Conservation (phyloP, 495 filamentous ascomycete genomes). For the Aspergillus diversus region DNA sequence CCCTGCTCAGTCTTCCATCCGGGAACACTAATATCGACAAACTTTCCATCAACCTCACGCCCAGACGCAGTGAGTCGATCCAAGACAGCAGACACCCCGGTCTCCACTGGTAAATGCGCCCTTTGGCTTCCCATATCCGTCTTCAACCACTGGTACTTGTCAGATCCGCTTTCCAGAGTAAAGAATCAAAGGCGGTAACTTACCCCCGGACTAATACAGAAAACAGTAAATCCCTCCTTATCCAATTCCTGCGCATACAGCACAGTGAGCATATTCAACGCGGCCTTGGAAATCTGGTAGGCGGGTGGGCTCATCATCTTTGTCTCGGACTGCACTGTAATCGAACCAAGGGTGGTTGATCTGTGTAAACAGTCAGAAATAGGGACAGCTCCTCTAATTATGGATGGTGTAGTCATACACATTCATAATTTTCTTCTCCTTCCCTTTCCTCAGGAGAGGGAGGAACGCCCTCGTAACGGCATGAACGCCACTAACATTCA, state of each 20-base stretch:
- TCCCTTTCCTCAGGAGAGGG: slow-evolving; percentile 47
- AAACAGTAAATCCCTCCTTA: slow-evolving; percentile 46
- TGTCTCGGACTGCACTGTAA: slow-evolving; percentile 29
- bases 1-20: slow-evolving; percentile 15
- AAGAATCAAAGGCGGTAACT: slow-evolving; percentile 18
- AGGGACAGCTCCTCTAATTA: not conserved
- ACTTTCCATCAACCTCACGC: slow-evolving; percentile 37
- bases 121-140: slow-evolving; percentile 34
- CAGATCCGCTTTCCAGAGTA: slow-evolving; percentile 16
- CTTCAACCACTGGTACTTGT: slow-evolving; percentile 25
- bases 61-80: slow-evolving; percentile 33
- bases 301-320: slow-evolving; percentile 33
- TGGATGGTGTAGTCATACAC: slow-evolving; percentile 36
- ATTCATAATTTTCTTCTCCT: slow-evolving; percentile 50
- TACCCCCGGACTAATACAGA: slow-evolving; percentile 52
- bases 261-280: slow-evolving; percentile 53
- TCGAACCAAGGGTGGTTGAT: slow-evolving; percentile 49
- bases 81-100: slow-evolving; percentile 38
- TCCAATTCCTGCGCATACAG: slow-evolving; percentile 48
- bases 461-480: slow-evolving; percentile 46
- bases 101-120: slow-evolving; percentile 38
- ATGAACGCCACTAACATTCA: slow-evolving; percentile 51
- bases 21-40: slow-evolving; percentile 35
- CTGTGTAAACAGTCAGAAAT: too few relatives aligned
- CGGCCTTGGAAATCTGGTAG: slow-evolving; percentile 57